These are phyloP conservation scores for Allantophomopsis cytisporea DNA, from an alignment of 2,329 filamentous ascomycete genomes.

Conservation along the genomic window DNA sequence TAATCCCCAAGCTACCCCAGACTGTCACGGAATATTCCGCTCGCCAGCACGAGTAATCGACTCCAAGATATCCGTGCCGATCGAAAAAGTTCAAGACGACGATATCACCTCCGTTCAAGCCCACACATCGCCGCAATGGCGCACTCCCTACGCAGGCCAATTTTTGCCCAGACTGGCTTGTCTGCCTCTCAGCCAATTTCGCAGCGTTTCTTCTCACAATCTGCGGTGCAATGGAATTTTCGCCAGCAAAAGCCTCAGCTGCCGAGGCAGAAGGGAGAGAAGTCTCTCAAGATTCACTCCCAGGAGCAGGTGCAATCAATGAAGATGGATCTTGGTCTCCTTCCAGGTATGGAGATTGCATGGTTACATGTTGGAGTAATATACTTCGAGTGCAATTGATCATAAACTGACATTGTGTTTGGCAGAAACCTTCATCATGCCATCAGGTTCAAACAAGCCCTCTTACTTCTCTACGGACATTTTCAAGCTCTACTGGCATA, in stretches of 20 bases:
- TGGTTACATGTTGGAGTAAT: no score
- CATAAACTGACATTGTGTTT: background rate
- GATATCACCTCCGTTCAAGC: background rate
- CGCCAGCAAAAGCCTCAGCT: constrained; percentile 1
- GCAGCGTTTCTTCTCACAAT: constrained; percentile 10
- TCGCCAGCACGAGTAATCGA: no score
- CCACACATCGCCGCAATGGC: constrained; percentile 8
- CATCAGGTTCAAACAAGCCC: constrained; percentile 16
- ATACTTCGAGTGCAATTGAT: no score
- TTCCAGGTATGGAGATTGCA: no score
- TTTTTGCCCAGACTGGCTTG: constrained; percentile 5
- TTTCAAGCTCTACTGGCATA: constrained; percentile 14
- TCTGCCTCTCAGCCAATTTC: constrained; percentile 2
- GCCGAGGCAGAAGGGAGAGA: no score
- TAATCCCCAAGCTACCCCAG: no score
- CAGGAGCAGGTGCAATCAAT: no score
- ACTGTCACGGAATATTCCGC: no score
- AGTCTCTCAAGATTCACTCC: no score
- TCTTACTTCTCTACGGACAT: constrained; percentile 15
- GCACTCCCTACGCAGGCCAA: constrained; percentile 11
- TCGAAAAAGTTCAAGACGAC: no score
- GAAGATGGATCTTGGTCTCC: no score
- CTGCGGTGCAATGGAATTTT: constrained; percentile 1
- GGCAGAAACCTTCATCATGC: constrained; percentile 22
- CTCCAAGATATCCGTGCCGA: no score